phyloP scores from a whole-genome alignment of 805 yeast species.

The Brettanomyces naardenensis region DNA sequence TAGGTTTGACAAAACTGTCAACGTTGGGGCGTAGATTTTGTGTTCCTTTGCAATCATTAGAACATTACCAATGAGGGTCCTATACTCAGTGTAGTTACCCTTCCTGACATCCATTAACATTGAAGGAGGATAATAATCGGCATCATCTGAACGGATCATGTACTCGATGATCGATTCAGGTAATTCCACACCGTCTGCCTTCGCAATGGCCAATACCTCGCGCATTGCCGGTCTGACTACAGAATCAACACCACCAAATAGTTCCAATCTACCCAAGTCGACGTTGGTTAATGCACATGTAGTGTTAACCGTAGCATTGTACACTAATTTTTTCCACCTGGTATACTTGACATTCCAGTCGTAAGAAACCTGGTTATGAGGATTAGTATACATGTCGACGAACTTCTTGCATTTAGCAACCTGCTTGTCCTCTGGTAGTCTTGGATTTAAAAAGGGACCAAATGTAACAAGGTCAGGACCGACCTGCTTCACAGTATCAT shows the following conservation, averaged over 20 bases:
- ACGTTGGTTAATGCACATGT: conserved; percentile 34
- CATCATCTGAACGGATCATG: conserved; percentile 34
- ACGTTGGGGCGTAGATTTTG: conserved; percentile 24
- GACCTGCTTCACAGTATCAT: conserved; percentile 26
- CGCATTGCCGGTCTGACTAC: conserved; percentile 34
- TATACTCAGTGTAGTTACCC: conserved; percentile 34
- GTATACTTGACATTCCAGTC: conserved; percentile 31
- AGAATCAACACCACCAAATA: conserved; percentile 22
- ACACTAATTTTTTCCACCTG: conserved; percentile 40
- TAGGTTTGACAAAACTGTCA: conserved; percentile 20
- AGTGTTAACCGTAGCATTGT: conserved; percentile 40
- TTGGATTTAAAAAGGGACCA: conserved; percentile 30
- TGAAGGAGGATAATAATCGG: conserved; percentile 36
- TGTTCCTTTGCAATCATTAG: conserved; percentile 23
- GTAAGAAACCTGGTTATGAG: conserved; percentile 20
- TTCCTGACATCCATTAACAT: conserved; percentile 40
- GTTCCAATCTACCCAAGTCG: conserved; percentile 30
- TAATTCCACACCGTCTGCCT: conserved; percentile 36
- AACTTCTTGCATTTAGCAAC: conserved; percentile 25
- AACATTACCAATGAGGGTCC: conserved; percentile 37
- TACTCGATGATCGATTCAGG: conserved; percentile 26
- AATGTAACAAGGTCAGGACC: conserved; percentile 26
- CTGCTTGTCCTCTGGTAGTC: conserved; percentile 19
- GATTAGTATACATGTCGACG: conserved; percentile 27
- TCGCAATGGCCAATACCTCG: conserved; percentile 37